phyloP scores from a whole-genome alignment of 768 basidiomycete genomes.

The Lepiota brunneoincarnata region DNA sequence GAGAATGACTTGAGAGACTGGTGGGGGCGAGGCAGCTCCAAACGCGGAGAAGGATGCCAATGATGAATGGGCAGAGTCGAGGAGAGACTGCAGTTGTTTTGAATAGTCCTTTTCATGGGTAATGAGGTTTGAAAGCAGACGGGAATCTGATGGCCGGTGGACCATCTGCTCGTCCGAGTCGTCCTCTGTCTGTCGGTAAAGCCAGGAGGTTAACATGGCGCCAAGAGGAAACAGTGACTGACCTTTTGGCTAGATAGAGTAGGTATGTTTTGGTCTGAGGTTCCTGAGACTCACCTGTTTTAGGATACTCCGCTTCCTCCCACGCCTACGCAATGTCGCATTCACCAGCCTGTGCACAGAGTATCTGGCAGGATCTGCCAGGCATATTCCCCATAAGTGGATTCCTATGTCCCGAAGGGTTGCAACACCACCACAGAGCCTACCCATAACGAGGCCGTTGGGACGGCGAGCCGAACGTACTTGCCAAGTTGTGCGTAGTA shows the following conservation, averaged over 20 bases:
- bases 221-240: neutral
- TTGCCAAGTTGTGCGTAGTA: too few species aligned
- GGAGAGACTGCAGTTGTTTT: slow-evolving; percentile 53
- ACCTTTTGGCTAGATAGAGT: neutral
- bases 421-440: too few species aligned
- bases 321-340: neutral
- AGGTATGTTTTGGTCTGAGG: neutral
- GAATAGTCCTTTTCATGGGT: slow-evolving; percentile 70
- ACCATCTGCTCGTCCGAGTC: slow-evolving; percentile 47
- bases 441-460: too few species aligned
- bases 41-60: slow-evolving; percentile 70
- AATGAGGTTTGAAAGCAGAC: slow-evolving; percentile 67
- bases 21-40: slow-evolving; percentile 62
- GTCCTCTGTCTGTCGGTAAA: neutral
- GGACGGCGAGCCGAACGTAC: too few species aligned
- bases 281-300: neutral
- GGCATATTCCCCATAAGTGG: too few species aligned
- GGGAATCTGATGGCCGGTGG: slow-evolving; percentile 70
- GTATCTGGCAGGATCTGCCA: too few species aligned
- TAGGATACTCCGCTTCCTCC: slow-evolving; percentile 4
- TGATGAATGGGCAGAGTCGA: slow-evolving; percentile 58
- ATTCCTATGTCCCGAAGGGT: too few species aligned
- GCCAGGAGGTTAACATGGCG: neutral
- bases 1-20: slow-evolving; percentile 50
- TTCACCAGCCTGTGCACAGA: too few species aligned